These are phyloP conservation scores for Fraxinus americana DNA, from an alignment of 257 asterid genomes.

Conservation along the genomic window DNA sequence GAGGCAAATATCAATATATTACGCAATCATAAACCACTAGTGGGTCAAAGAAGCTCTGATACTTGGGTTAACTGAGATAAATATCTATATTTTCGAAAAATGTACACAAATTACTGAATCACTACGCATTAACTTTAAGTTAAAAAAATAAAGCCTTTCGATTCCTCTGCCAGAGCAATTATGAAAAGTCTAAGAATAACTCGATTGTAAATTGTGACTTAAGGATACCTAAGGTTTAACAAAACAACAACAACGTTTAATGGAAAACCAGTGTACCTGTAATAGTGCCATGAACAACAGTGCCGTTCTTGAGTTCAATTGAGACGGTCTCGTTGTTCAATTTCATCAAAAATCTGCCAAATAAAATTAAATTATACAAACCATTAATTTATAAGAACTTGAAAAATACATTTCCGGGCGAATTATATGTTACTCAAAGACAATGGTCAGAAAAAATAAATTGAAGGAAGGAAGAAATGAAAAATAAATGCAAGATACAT, in stretches of 20 bases:
- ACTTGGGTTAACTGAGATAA: not conserved
- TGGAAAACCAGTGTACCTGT: slow-evolving; percentile 24
- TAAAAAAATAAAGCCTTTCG: not conserved
- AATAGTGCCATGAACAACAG: slow-evolving; percentile 49
- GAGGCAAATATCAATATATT: too few relatives aligned
- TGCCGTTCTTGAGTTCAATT: slow-evolving; percentile 52
- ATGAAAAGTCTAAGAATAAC: not conserved
- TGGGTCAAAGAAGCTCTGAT: not conserved
- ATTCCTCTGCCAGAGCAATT: not conserved
- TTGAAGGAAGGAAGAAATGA: not conserved
- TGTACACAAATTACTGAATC: not conserved
- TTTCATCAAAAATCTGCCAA: slow-evolving; percentile 51
- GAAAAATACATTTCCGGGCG: not conserved
- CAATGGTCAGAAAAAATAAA: not conserved
- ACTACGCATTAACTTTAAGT: not conserved
- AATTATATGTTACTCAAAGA: not conserved
- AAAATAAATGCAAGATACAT: not conserved
- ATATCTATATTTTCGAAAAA: not conserved
- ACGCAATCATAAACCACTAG: too few relatives aligned
- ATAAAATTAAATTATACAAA: not conserved
- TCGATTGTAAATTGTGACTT: not conserved
- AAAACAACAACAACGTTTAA: not conserved
- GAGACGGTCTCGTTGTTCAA: slow-evolving; percentile 57
- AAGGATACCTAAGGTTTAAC: not conserved
- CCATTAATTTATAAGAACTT: too few relatives aligned